Conservation (phyloP, 1,284 basidiomycete genomes). For the Apiotrichum veenhuisii region DNA sequence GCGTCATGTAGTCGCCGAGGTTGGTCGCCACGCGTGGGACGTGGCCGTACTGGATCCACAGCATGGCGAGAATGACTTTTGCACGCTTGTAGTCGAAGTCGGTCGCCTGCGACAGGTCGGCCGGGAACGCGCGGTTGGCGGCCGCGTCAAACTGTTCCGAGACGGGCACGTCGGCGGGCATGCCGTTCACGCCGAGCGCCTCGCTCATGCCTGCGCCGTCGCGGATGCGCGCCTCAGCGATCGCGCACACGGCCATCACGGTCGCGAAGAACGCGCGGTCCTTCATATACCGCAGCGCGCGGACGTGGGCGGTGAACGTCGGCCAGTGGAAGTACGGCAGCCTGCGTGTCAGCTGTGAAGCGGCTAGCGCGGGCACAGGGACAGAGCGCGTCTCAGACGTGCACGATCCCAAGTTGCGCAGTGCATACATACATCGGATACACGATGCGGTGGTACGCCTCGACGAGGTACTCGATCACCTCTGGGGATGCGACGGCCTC, state of each 20-base stretch:
- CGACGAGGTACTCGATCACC: conserved; percentile 30
- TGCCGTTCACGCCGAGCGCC: not conserved
- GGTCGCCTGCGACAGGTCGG: conserved; percentile 18
- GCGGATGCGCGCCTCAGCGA: conserved; percentile 38
- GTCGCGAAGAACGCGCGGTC: conserved; percentile 37
- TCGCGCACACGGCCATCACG: conserved; percentile 42
- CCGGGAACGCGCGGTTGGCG: conserved; percentile 23
- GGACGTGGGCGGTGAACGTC: conserved; percentile 29
- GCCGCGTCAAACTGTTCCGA: conserved; percentile 34
- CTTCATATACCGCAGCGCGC: conserved; percentile 25
- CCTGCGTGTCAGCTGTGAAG: conserved; percentile 19
- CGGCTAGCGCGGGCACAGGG: no score
- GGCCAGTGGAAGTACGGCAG: conserved; percentile 47
- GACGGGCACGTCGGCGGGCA: conserved; percentile 2
- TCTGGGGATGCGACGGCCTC: conserved; percentile 28
- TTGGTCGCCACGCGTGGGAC: conserved; percentile 28
- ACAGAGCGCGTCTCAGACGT: not conserved
- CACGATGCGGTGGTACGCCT: conserved; percentile 31
- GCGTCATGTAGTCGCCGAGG: conserved; percentile 40
- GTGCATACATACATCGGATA: conserved; percentile 39
- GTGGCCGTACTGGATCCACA: conserved; percentile 39
- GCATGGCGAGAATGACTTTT: conserved; percentile 31
- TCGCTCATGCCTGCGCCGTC: conserved; percentile 32
- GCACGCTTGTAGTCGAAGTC: conserved; percentile 37
- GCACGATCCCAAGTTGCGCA: no score